phyloP scores from a whole-genome alignment of 2,329 filamentous ascomycete genomes.

The Stemphylium beticola region DNA sequence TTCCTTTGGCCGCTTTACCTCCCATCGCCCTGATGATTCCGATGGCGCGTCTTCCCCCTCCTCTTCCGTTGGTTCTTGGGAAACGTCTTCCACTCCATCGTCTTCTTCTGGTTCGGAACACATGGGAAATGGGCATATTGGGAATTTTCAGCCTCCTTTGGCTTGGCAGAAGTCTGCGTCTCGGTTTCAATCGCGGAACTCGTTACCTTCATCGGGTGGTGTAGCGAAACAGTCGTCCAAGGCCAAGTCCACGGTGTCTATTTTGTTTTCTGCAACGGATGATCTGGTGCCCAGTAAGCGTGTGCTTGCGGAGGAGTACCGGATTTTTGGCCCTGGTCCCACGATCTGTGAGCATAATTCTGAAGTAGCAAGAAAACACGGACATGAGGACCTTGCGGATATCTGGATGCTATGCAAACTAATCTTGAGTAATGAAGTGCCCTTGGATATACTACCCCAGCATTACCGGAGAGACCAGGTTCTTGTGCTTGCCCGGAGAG shows the following conservation, averaged over 20 bases:
- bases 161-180: constrained; percentile 59
- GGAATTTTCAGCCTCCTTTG: constrained; percentile 56
- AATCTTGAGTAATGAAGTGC: constrained; percentile 77
- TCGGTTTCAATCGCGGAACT: constrained; percentile 63
- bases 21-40: constrained; percentile 26
- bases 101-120: constrained; percentile 47
- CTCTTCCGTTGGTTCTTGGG: constrained; percentile 44
- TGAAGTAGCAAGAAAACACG: constrained; percentile 72
- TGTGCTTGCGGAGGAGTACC: constrained; percentile 78
- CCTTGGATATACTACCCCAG: constrained; percentile 67
- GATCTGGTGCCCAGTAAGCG: constrained; percentile 78
- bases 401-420: constrained; percentile 84
- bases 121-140: constrained; percentile 50
- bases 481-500: constrained; percentile 71
- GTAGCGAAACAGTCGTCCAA: constrained; percentile 42
- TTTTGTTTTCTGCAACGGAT: constrained; percentile 68
- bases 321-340: constrained; percentile 81
- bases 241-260: constrained; percentile 72
- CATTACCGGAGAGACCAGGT: constrained; percentile 64
- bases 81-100: constrained; percentile 47
- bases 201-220: constrained; percentile 44
- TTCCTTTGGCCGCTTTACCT: constrained; percentile 62
- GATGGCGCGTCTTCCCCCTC: constrained; percentile 33
- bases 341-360: constrained; percentile 87
- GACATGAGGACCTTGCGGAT: constrained; percentile 73